Conservation (phyloP, 192 early-diverging fungal genomes). For the Chytriomyces confervae region DNA sequence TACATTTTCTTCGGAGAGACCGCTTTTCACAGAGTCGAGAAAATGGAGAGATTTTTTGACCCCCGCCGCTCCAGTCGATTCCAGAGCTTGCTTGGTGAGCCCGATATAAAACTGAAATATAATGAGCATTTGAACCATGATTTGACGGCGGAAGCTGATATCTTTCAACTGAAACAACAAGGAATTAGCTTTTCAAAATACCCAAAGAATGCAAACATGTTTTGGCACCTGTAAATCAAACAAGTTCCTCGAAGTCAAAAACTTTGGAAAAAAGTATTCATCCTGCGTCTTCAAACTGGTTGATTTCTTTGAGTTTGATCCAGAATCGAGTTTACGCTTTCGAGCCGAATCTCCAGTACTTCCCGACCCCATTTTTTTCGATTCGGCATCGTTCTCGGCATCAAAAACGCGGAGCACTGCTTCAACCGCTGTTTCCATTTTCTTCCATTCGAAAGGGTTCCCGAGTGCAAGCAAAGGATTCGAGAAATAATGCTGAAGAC, state of each 20-base stretch:
- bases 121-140: constrained; percentile 89
- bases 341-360: constrained; percentile 15
- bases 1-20: constrained; percentile 35
- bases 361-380: constrained; percentile 4
- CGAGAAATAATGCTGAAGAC: constrained; percentile 75
- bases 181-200: neutral
- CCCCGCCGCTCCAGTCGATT: constrained; percentile 31
- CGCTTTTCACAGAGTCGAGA: constrained; percentile 32
- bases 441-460: constrained; percentile 25
- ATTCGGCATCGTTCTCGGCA: constrained; percentile 24
- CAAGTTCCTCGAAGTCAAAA: constrained; percentile 72
- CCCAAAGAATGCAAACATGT: neutral
- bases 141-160: constrained; percentile 80
- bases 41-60: constrained; percentile 66
- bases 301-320: constrained; percentile 25
- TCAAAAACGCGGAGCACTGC: constrained; percentile 15
- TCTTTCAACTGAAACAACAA: constrained; percentile 70
- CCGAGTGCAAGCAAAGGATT: constrained; percentile 65
- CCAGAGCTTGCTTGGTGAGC: constrained; percentile 38
- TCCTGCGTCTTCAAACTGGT: constrained; percentile 7
- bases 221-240: constrained; percentile 72
- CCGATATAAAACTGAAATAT: constrained; percentile 75
- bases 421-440: constrained; percentile 39
- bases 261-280: constrained; percentile 74
- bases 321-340: constrained; percentile 22